A percentile compares a stretch with the other conserved stretches of the same genome.
Evolutionary conservation across 1,139 yeast species (phyloP).

Genomic region (Hanseniaspora gamundiae): DNA sequence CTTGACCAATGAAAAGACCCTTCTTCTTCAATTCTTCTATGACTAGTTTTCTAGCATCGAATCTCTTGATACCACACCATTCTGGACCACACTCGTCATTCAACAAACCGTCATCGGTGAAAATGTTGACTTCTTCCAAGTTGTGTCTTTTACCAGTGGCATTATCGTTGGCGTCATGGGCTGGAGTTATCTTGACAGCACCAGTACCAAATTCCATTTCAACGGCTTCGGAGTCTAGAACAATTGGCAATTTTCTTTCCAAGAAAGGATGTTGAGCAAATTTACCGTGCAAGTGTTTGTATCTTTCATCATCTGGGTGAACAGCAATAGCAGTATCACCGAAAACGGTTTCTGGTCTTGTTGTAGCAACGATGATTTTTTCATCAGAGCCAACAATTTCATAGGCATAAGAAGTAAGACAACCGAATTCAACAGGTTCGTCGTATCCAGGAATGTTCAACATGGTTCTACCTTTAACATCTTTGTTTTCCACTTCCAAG

Average conservation of each 20-base stretch:
- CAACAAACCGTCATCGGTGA: constrained; percentile 84
- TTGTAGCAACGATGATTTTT: constrained; percentile 83
- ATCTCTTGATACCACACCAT: constrained; percentile 84
- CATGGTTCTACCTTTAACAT: constrained; percentile 68
- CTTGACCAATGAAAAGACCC: constrained; percentile 59
- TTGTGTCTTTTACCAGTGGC: constrained; percentile 89
- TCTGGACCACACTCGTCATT: constrained; percentile 84
- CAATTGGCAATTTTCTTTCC: constrained; percentile 74
- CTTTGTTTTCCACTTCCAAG: constrained; percentile 91
- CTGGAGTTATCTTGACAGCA: constrained; percentile 98
- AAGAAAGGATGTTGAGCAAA: constrained; percentile 83
- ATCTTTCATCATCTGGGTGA: constrained; percentile 88
- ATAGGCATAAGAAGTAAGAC: constrained; percentile 85
- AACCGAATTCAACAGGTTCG: constrained; percentile 89
- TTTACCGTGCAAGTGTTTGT: constrained; percentile 90
- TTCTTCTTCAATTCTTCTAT: constrained; percentile 66
- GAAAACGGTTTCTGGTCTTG: constrained; percentile 96
- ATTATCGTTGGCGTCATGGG: constrained; percentile 96
- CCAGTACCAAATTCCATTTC: constrained; percentile 99
- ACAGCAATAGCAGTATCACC: constrained; percentile 98
- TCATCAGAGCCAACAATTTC: constrained; percentile 84
- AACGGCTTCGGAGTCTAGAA: constrained; percentile 85
- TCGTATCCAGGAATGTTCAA: constrained; percentile 84
- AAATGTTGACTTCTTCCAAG: constrained; percentile 76
- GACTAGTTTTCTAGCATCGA: constrained; percentile 82